Percentiles rank a stretch among this genome's conserved stretches.
These are phyloP conservation scores for Ballota nigra DNA, from an alignment of 257 asterid genomes.

Conservation along the genomic window DNA sequence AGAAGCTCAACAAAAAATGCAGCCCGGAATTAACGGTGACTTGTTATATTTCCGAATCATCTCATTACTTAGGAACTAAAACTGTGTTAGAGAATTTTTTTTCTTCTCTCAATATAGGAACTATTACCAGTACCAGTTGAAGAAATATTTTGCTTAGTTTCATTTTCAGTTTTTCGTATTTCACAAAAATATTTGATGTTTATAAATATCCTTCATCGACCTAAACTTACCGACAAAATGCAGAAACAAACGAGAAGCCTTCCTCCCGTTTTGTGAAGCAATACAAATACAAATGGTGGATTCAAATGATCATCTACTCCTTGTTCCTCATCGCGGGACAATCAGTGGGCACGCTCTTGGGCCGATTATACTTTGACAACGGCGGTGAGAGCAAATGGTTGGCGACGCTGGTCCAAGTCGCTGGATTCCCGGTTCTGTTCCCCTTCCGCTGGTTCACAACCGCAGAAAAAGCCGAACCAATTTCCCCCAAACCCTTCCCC, in stretches of 20 bases:
- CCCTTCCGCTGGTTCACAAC: conserved; percentile 49
- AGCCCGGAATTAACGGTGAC: too few species aligned
- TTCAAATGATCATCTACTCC: conserved; percentile 40
- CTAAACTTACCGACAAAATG: neutral
- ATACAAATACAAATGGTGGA: conserved; percentile 57
- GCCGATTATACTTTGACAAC: neutral
- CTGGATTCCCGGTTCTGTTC: conserved; percentile 63
- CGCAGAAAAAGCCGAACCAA: neutral
- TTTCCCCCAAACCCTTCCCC: neutral
- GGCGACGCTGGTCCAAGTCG: conserved; percentile 55
- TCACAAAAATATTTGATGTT: too few species aligned
- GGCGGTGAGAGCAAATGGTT: conserved; percentile 76
- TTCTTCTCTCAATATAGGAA: too few species aligned
- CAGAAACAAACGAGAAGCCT: neutral
- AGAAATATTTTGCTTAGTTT: too few species aligned
- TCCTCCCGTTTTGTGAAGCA: neutral
- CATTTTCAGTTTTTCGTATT: too few species aligned
- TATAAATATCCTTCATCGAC: too few species aligned
- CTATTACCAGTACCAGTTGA: too few species aligned
- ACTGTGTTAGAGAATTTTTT: too few species aligned
- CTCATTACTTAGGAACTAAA: too few species aligned
- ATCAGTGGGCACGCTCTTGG: conserved; percentile 51
- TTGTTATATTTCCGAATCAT: too few species aligned
- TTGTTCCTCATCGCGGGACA: conserved; percentile 53
- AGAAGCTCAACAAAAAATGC: too few species aligned